Evolutionary conservation across 225 moss, liverwort and hornwort species (phyloP).

Genomic region (Rhytidiadelphus loreus): DNA sequence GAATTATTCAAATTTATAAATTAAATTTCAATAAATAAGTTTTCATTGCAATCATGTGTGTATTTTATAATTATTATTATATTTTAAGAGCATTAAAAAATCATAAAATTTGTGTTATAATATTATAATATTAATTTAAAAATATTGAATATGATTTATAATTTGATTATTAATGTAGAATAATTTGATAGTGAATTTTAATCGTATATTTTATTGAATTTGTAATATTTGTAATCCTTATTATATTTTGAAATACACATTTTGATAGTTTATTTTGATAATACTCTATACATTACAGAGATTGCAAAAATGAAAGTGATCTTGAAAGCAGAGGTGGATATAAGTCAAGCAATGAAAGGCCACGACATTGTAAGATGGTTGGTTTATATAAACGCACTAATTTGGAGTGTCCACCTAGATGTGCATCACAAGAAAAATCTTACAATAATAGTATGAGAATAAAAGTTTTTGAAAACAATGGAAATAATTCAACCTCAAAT

Average conservation of each 20-base stretch:
- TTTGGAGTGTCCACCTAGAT: neutral
- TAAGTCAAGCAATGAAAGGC: neutral
- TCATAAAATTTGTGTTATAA: neutral
- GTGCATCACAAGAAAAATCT: neutral
- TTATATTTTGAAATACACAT: neutral
- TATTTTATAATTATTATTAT: too few species aligned
- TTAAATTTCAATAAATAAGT: neutral
- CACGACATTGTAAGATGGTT: conserved; percentile 18
- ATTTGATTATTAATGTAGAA: neutral
- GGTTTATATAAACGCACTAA: conserved; percentile 7
- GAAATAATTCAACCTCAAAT: neutral
- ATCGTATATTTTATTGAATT: too few species aligned
- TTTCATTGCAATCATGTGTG: too few species aligned
- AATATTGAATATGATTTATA: neutral
- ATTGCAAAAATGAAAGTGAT: neutral
- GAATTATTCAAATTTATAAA: neutral
- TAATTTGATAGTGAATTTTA: neutral
- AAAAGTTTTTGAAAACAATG: neutral
- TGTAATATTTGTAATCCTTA: too few species aligned
- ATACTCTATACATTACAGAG: neutral
- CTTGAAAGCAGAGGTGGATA: neutral
- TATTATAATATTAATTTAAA: too few species aligned
- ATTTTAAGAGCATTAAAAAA: neutral
- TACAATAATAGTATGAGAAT: neutral
- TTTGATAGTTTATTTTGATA: neutral